Percentiles rank a stretch among this genome's conserved stretches.
Conservation (phyloP, 129 eudicot species). For the Helichrysum umbraculigerum region DNA sequence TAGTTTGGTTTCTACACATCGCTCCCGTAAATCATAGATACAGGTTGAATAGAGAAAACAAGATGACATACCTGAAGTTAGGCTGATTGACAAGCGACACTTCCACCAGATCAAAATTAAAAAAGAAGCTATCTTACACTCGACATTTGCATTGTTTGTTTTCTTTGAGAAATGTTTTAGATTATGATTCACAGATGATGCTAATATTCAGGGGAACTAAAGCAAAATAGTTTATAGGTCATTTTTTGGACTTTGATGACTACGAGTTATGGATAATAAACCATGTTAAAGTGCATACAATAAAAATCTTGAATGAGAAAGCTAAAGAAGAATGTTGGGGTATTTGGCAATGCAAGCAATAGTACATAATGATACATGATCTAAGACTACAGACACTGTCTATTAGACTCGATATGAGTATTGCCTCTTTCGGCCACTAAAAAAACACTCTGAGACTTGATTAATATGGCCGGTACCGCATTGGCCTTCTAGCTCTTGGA, state of each 20-base stretch:
- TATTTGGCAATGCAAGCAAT: slow-evolving; percentile 24
- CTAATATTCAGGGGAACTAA: not conserved
- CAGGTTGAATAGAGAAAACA: not conserved
- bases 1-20: slow-evolving; percentile 22
- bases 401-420: slow-evolving; percentile 26
- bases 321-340: slow-evolving; percentile 25
- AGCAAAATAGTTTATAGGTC: not conserved
- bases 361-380: slow-evolving; percentile 42
- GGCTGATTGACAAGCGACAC: not conserved
- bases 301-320: slow-evolving; percentile 7
- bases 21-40: not conserved
- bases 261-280: slow-evolving; percentile 15
- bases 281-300: slow-evolving; percentile 36
- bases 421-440: slow-evolving; percentile 22
- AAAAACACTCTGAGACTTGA: slow-evolving; percentile 1
- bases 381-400: slow-evolving; percentile 35
- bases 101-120: not conserved
- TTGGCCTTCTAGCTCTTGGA: slow-evolving; percentile 75
- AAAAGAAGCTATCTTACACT: not conserved
- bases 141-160: not conserved
- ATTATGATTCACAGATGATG: not conserved
- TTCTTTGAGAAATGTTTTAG: not conserved
- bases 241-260: slow-evolving; percentile 9
- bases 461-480: slow-evolving; percentile 66
- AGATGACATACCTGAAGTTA: not conserved